Evolutionary conservation across 2,329 filamentous ascomycete species (phyloP).

Genomic region (Leptosphaerulina australis): DNA sequence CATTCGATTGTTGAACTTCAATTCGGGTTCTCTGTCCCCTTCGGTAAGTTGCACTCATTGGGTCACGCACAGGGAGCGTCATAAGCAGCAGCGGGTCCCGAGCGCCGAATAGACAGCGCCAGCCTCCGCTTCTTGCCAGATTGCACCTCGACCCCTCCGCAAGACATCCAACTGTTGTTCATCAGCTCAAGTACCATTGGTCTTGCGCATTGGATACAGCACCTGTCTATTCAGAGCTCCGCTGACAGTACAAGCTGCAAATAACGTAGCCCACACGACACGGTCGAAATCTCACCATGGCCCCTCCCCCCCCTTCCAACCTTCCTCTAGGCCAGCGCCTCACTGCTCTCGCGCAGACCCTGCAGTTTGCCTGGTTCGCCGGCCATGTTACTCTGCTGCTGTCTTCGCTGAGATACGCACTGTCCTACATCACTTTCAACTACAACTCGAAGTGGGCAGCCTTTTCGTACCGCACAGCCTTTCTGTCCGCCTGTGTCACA

Average conservation of each 20-base stretch:
- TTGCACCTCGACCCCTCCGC: slow-evolving; percentile 35
- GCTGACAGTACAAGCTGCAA: slow-evolving; percentile 36
- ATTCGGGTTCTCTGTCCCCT: slow-evolving; percentile 22
- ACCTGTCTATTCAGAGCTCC: slow-evolving; percentile 22
- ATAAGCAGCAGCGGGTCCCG: slow-evolving; percentile 37
- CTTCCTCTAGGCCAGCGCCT: slow-evolving; percentile 77
- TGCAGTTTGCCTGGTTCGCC: slow-evolving; percentile 77
- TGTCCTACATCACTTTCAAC: slow-evolving; percentile 91
- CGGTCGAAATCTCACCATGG: slow-evolving; percentile 58
- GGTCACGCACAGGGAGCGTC: slow-evolving; percentile 35
- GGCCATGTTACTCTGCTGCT: slow-evolving; percentile 88
- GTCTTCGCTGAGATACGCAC: slow-evolving; percentile 77
- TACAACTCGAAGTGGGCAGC: slow-evolving; percentile 76
- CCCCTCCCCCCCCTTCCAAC: slow-evolving; percentile 73
- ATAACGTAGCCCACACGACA: slow-evolving; percentile 39
- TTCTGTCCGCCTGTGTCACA: slow-evolving; percentile 85
- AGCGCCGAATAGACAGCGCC: slow-evolving; percentile 31
- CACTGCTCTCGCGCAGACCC: slow-evolving; percentile 78
- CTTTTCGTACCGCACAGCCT: slow-evolving; percentile 88
- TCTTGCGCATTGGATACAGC: slow-evolving; percentile 23
- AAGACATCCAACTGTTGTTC: slow-evolving; percentile 24
- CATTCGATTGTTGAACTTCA: slow-evolving; percentile 2
- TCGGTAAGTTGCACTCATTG: slow-evolving; percentile 37
- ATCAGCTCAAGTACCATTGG: slow-evolving; percentile 18
- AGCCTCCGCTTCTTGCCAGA: slow-evolving; percentile 45